Percentiles rank a stretch among this genome's conserved stretches.
These are phyloP conservation scores for Trypanosoma cruzi DNA, from an alignment of 208 protist species.

Conservation along the genomic window DNA sequence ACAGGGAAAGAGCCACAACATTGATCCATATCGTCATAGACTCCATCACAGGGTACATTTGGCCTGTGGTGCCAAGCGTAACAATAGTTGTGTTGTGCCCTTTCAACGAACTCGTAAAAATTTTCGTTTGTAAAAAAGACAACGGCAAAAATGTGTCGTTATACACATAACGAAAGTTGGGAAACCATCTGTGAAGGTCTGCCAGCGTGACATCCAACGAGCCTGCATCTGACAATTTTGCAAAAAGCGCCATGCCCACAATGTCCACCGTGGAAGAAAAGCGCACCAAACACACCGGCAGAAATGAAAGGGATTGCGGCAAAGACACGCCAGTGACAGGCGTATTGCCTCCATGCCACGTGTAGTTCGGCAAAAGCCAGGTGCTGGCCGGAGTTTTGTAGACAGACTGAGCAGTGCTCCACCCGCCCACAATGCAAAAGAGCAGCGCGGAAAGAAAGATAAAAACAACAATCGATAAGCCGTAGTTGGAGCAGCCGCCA, in stretches of 20 bases:
- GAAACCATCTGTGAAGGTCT: slow-evolving; percentile 65
- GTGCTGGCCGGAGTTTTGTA: slow-evolving; percentile 19
- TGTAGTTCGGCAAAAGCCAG: slow-evolving; percentile 4
- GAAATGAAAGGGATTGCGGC: neutral
- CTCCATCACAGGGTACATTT: slow-evolving; percentile 44
- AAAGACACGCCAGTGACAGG: neutral
- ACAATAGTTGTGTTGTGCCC: slow-evolving; percentile 44
- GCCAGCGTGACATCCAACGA: slow-evolving; percentile 24
- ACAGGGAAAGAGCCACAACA: slow-evolving; percentile 43
- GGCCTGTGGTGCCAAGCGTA: slow-evolving; percentile 33
- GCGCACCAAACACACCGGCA: slow-evolving; percentile 43
- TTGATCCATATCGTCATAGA: slow-evolving; percentile 65
- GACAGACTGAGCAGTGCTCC: neutral
- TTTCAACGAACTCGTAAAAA: slow-evolving; percentile 29
- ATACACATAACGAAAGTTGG: slow-evolving; percentile 30
- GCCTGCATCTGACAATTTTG: slow-evolving; percentile 54
- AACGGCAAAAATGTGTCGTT: slow-evolving; percentile 2
- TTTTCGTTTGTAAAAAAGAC: slow-evolving; percentile 33
- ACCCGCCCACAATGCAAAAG: slow-evolving; percentile 11
- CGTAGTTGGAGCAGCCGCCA: neutral
- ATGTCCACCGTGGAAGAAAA: slow-evolving; percentile 44
- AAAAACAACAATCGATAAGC: neutral
- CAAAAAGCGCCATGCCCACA: slow-evolving; percentile 60
- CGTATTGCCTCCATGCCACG: neutral
- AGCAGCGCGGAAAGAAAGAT: slow-evolving; percentile 17